Percentiles rank a stretch among this genome's conserved stretches.
Conservation (phyloP, 1,284 basidiomycete genomes). For the Puccinia triticina region DNA sequence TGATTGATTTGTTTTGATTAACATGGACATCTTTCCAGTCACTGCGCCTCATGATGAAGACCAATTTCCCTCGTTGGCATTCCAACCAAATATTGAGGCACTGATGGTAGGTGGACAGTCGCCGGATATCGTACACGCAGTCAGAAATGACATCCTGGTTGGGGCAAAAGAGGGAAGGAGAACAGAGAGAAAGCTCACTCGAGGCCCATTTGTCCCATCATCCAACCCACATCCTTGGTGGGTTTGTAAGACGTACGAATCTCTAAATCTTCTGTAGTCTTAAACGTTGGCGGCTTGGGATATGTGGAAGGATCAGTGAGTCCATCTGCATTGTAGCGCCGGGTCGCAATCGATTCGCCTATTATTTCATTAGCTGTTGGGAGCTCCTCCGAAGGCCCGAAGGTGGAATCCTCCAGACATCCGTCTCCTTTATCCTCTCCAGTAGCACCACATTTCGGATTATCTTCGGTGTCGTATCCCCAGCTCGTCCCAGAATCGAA, state of each 20-base stretch:
- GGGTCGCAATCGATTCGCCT: neutral
- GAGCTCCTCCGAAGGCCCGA: neutral
- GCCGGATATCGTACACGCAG: neutral
- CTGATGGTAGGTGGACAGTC: neutral
- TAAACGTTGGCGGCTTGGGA: neutral
- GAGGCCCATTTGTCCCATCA: constrained; percentile 42
- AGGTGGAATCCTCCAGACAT: neutral
- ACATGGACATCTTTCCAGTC: neutral
- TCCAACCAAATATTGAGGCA: constrained; percentile 32
- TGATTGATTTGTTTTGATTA: no score
- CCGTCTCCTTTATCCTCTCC: neutral
- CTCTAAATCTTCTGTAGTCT: neutral
- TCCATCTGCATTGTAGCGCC: constrained; percentile 26
- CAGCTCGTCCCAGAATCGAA: neutral
- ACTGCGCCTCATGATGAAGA: neutral
- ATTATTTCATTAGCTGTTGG: neutral
- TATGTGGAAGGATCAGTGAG: neutral
- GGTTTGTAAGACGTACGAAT: neutral
- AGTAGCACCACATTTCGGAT: neutral
- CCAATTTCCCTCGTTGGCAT: constrained; percentile 10
- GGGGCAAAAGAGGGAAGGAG: neutral
- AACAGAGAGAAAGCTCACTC: constrained; percentile 13
- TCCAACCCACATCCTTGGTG: constrained; percentile 37
- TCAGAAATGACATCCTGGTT: neutral
- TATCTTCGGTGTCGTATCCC: neutral